A percentile compares a stretch with the other conserved stretches of the same genome.
phyloP scores from a whole-genome alignment of 1,284 basidiomycete genomes.

The Boletus holoroseus region DNA sequence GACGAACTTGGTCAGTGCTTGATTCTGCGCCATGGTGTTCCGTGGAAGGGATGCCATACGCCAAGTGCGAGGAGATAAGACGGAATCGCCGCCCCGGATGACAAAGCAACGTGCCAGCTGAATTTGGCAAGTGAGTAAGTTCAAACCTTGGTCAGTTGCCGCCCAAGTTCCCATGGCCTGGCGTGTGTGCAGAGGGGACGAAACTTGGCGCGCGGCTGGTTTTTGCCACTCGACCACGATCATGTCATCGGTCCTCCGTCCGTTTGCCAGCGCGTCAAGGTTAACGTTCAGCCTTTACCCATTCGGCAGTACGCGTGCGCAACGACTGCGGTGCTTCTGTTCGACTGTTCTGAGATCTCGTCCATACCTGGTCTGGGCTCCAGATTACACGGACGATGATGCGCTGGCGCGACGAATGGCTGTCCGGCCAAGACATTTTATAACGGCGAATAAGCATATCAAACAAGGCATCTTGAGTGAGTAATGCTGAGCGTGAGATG shows the following conservation, averaged over 20 bases:
- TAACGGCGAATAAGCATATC: conserved; percentile 38
- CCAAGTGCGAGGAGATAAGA: not conserved
- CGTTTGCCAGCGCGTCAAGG: not conserved
- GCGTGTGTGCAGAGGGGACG: too few species aligned
- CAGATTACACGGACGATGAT: conserved; percentile 47
- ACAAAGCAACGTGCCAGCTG: not conserved
- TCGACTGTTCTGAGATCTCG: conserved; percentile 19
- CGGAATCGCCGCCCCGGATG: conserved; percentile 4
- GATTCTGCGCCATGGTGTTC: conserved; percentile 17
- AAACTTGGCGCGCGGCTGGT: not conserved
- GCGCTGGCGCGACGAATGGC: conserved; percentile 45
- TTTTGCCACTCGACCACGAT: not conserved
- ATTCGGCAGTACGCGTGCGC: not conserved
- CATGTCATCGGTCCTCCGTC: conserved; percentile 1
- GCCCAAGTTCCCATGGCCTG: not conserved
- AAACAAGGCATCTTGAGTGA: conserved; percentile 35
- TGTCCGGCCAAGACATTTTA: conserved; percentile 44
- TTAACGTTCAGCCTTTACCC: not conserved
- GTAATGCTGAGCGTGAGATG: conserved; percentile 4
- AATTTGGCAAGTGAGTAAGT: conserved; percentile 17
- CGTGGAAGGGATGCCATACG: not conserved
- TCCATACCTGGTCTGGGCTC: conserved; percentile 49
- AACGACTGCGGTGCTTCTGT: conserved; percentile 17
- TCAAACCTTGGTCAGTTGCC: not conserved
- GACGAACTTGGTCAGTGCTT: conserved; percentile 36